Percentiles rank a stretch among this genome's conserved stretches.
These are phyloP conservation scores for Aureobasidium sp. DNA, from an alignment of 2,329 filamentous ascomycete species.

Conservation along the genomic window DNA sequence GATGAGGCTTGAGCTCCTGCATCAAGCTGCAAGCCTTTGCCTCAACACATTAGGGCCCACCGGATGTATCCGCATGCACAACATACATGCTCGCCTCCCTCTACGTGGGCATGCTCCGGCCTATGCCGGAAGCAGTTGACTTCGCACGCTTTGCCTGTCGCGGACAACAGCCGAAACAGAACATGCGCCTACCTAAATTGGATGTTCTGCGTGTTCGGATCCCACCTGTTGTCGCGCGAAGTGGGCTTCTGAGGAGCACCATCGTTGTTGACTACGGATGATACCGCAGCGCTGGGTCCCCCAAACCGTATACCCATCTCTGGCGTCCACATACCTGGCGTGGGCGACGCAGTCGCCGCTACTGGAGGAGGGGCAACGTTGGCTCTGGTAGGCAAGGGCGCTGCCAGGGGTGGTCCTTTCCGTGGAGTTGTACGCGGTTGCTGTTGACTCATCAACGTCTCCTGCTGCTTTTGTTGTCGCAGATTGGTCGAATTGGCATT, in stretches of 20 bases:
- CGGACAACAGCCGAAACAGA: not conserved
- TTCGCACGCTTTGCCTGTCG: not conserved
- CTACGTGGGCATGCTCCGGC: not conserved
- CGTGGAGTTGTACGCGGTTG: conserved; percentile 34
- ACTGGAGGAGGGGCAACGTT: conserved; percentile 19
- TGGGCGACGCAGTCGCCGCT: conserved; percentile 21
- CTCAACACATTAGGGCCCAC: not conserved
- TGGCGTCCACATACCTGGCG: conserved; percentile 65
- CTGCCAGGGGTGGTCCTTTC: conserved; percentile 48
- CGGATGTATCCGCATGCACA: conserved; percentile 3
- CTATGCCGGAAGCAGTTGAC: not conserved
- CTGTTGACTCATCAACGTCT: conserved; percentile 23
- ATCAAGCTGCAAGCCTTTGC: not conserved
- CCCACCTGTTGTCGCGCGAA: conserved; percentile 29
- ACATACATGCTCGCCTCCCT: not conserved
- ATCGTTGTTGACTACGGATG: conserved; percentile 17
- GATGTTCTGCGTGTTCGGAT: conserved; percentile 30
- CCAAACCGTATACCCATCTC: conserved; percentile 76
- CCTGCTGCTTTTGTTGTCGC: conserved; percentile 39
- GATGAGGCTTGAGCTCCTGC: not conserved
- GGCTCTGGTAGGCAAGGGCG: conserved; percentile 44
- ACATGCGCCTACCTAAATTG: conserved; percentile 30
- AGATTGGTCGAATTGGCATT: conserved; percentile 35
- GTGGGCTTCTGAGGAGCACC: conserved; percentile 20
- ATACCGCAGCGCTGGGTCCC: conserved; percentile 27